These are phyloP conservation scores for Pythium brachiatum DNA, from an alignment of 352 stramenopile species.

Conservation along the genomic window DNA sequence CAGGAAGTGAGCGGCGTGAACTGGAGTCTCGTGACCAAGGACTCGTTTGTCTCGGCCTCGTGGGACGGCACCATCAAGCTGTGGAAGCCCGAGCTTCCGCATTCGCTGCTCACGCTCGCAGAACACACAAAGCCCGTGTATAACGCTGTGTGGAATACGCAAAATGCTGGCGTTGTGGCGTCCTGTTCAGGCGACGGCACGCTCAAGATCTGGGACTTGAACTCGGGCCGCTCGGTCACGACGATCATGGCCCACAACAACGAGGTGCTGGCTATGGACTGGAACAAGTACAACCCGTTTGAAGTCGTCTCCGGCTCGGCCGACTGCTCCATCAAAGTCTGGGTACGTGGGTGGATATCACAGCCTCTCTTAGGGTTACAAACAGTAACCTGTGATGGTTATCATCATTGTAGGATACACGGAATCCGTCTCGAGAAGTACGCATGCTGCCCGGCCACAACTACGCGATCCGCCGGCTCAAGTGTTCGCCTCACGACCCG, in stretches of 20 bases:
- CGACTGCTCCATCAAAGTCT: conserved; percentile 84
- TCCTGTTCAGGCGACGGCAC: conserved; percentile 78
- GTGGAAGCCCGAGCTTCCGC: conserved; percentile 70
- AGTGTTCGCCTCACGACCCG: conserved; percentile 81
- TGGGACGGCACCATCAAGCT: conserved; percentile 89
- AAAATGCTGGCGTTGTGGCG: conserved; percentile 59
- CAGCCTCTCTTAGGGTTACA: no score
- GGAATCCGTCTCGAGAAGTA: conserved; percentile 67
- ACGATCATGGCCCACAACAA: conserved; percentile 76
- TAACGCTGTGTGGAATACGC: conserved; percentile 85
- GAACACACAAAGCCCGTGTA: conserved; percentile 83
- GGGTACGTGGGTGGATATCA: conserved; percentile 37
- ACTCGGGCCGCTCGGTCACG: conserved; percentile 40
- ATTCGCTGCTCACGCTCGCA: conserved; percentile 70
- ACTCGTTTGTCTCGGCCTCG: conserved; percentile 82
- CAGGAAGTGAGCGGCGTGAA: conserved; percentile 87
- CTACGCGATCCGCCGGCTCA: conserved; percentile 81
- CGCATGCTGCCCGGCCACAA: conserved; percentile 71
- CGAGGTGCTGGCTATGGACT: conserved; percentile 87
- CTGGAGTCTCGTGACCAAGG: conserved; percentile 89
- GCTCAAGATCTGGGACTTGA: conserved; percentile 83
- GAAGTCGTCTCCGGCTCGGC: conserved; percentile 84
- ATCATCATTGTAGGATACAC: conserved; percentile 46
- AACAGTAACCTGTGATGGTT: no score
- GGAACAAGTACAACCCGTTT: conserved; percentile 93